Percentiles rank a stretch among this genome's conserved stretches.
Conservation (phyloP, 129 eudicot species). For the Kitagawia praeruptora region DNA sequence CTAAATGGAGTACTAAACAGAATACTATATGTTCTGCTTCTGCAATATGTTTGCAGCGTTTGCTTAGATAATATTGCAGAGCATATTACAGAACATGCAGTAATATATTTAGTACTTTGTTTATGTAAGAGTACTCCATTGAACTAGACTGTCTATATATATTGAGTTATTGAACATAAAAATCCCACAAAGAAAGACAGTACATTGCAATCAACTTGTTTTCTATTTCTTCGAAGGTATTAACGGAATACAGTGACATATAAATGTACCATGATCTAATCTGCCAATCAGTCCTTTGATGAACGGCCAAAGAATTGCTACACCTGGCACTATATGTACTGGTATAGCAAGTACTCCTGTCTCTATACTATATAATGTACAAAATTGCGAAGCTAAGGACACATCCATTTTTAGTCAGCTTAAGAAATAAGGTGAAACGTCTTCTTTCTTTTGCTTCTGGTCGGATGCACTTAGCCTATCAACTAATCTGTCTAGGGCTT, state of each 20-base stretch:
- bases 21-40: no score
- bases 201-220: neutral
- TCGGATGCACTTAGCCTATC: slow-evolving; percentile 33
- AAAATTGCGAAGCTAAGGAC: neutral
- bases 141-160: no score
- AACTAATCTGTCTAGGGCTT: slow-evolving; percentile 62
- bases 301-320: neutral
- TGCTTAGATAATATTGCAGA: no score
- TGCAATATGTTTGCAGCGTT: no score
- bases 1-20: no score
- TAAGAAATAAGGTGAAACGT: slow-evolving; percentile 8
- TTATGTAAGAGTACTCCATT: no score
- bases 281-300: neutral
- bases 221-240: neutral
- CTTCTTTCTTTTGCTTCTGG: slow-evolving; percentile 13
- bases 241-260: neutral
- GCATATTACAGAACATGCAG: no score
- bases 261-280: neutral
- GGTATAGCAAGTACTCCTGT: neutral
- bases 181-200: neutral
- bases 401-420: neutral
- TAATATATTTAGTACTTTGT: no score
- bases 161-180: no score
- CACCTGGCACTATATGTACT: neutral
- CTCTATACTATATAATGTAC: neutral